Conservation (phyloP, 2,329 filamentous ascomycete species). For the Arachnopeziza araneosa region DNA sequence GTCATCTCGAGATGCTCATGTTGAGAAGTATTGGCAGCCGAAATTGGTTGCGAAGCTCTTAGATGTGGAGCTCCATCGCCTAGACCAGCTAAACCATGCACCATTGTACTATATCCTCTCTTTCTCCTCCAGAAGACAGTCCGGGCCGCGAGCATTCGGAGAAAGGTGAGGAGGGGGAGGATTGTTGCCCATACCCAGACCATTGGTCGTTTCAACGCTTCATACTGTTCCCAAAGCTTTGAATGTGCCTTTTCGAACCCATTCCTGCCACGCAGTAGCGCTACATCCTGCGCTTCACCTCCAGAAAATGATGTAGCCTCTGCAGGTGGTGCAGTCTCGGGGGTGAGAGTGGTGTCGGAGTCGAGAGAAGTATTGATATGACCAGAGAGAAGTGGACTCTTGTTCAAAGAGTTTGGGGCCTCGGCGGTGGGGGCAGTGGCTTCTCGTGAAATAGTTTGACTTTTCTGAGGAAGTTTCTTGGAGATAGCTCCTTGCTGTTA, state of each 20-base stretch:
- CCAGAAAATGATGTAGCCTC: not conserved
- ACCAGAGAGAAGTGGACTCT: too few relatives aligned
- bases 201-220: not conserved
- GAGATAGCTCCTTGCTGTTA: not conserved
- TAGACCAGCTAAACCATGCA: too few relatives aligned
- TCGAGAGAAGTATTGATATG: too few relatives aligned
- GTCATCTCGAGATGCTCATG: not conserved
- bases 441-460: not conserved
- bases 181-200: not conserved
- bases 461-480: not conserved
- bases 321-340: too few relatives aligned
- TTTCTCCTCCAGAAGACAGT: not conserved
- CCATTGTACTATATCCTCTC: not conserved
- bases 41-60: not conserved
- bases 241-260: not conserved
- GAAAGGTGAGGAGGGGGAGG: not conserved
- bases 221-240: not conserved
- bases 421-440: not conserved
- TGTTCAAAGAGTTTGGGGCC: too few relatives aligned
- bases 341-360: too few relatives aligned
- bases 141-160: not conserved
- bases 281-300: not conserved
- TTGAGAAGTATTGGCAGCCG: not conserved
- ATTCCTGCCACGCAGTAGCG: not conserved
- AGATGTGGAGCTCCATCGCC: not conserved